Evolutionary conservation across 768 basidiomycete species (phyloP), one percentile per base, ranked within the genome.

Genomic region (Baorangia bicolor): DNA sequence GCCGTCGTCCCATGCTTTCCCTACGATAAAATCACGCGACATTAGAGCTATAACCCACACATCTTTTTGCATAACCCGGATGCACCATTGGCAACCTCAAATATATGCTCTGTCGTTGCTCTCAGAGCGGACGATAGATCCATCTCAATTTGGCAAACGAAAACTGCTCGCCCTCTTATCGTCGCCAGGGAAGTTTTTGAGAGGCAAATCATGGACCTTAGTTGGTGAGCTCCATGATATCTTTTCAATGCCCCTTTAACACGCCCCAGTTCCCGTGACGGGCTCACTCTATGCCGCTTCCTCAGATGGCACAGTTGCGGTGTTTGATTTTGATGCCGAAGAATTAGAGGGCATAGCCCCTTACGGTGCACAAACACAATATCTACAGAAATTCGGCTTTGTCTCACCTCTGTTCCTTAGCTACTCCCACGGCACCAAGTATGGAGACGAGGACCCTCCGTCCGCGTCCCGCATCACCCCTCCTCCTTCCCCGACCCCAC

Each of bases 131-230:
- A 96, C 64, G 93, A 97, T 68, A 82, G 92, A 56, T 92, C 91
- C 8, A 86, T 99, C 30, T 97, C 94, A 4, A 84, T 99, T 8
- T 99, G 96, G 96, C 86, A 95, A 69, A 98, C 95, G 5, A 94
- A 94, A 61, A 85, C 87, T 0, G 90, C 90, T 3, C 82, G 91
- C 34, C 96, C 96, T 1, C 75, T 98, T n/a, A 90, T 97, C 44
- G 96, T 98, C 2, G 86, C 94, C 0, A 88, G 92, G 65, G 94
- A 98, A 58, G 88, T 95, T 0, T 97, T 98, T 60, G 94, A 95
- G 50, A 76, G 94, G 55, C 91, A 94, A 63, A 91, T 98, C 46
- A 87, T 97, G 81, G 96, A 99, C 70, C 78, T 99, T n/a, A 92
- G 87, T 67, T 99, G 96, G 96, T 94, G 64, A 62, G 87, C 67